A percentile compares a stretch with the other conserved stretches of the same genome.
Evolutionary conservation across 1,284 basidiomycete genomes (phyloP).

Genomic region (Cryptococcus depauperatus): DNA sequence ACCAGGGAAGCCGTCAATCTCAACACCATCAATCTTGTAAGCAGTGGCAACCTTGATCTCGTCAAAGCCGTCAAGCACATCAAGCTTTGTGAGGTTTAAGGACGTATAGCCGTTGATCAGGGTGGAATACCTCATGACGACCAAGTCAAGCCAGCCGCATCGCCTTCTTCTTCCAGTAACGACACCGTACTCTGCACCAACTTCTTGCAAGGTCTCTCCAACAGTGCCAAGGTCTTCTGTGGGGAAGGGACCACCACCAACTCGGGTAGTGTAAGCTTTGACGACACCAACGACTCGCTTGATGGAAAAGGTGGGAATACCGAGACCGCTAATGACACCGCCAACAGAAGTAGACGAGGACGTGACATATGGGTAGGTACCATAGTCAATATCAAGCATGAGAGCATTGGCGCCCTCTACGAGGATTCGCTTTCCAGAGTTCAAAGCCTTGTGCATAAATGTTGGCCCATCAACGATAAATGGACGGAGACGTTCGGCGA

Average conservation of each 20-base stretch:
- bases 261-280: conserved; percentile 96
- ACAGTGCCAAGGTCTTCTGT: conserved; percentile 85
- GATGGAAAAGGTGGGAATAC: conserved; percentile 81
- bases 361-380: conserved; percentile 95
- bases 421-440: conserved; percentile 67
- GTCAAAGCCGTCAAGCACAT: conserved; percentile 74
- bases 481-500: conserved; percentile 78
- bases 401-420: conserved; percentile 97
- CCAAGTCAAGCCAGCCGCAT: conserved; percentile 95
- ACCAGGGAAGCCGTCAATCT: conserved; percentile 83
- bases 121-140: conserved; percentile 86
- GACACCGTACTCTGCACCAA: conserved; percentile 83
- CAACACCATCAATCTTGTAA: conserved; percentile 71
- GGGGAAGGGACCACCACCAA: conserved; percentile 95
- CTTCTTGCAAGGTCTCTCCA: conserved; percentile 84
- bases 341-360: conserved; percentile 88
- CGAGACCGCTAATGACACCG: conserved; percentile 89
- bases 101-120: conserved; percentile 93
- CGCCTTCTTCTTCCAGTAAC: conserved; percentile 88
- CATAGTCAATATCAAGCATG: conserved; percentile 97
- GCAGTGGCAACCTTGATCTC: conserved; percentile 84
- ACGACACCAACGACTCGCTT: conserved; percentile 83
- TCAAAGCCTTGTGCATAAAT: conserved; percentile 75
- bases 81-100: conserved; percentile 93
- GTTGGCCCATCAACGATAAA: conserved; percentile 76